These are phyloP conservation scores for Bryum argenteum DNA, from an alignment of 225 moss, liverwort and hornwort genomes.

Conservation along the genomic window DNA sequence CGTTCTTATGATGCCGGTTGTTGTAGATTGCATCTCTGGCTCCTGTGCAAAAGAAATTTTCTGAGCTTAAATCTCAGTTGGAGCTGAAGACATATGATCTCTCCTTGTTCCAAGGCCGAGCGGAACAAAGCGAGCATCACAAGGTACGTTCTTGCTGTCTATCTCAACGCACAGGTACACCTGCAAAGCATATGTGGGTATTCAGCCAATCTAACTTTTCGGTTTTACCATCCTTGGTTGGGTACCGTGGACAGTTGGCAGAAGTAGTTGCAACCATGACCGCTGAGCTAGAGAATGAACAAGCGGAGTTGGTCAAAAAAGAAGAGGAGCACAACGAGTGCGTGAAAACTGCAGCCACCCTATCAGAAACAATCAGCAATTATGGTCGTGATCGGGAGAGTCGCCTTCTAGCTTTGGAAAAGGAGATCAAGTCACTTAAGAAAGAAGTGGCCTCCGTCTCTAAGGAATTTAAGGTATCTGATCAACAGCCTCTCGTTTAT, in stretches of 20 bases:
- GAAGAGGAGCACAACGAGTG: slow-evolving; percentile 68
- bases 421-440: slow-evolving; percentile 72
- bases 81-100: slow-evolving; percentile 93
- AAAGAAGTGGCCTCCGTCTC: slow-evolving; percentile 74
- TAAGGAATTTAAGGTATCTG: slow-evolving; percentile 78
- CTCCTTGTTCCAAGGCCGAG: slow-evolving; percentile 80
- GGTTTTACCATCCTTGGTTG: slow-evolving; percentile 19
- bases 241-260: slow-evolving; percentile 57
- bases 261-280: slow-evolving; percentile 72
- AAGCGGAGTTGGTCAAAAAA: slow-evolving; percentile 55
- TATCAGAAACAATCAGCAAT: slow-evolving; percentile 72
- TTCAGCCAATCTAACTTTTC: slow-evolving; percentile 13
- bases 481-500: not conserved
- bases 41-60: slow-evolving; percentile 75
- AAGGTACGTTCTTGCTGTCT: slow-evolving; percentile 53
- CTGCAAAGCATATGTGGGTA: slow-evolving; percentile 4
- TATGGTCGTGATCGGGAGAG: slow-evolving; percentile 75
- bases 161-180: not conserved
- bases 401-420: slow-evolving; percentile 73
- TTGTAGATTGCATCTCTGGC: slow-evolving; percentile 81
- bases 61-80: slow-evolving; percentile 80
- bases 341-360: slow-evolving; percentile 48
- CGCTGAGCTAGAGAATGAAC: slow-evolving; percentile 66
- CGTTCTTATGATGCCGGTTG: slow-evolving; percentile 15
- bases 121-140: slow-evolving; percentile 95